phyloP scores from a whole-genome alignment of 208 protist species.

The Wallacemonas sp. region DNA sequence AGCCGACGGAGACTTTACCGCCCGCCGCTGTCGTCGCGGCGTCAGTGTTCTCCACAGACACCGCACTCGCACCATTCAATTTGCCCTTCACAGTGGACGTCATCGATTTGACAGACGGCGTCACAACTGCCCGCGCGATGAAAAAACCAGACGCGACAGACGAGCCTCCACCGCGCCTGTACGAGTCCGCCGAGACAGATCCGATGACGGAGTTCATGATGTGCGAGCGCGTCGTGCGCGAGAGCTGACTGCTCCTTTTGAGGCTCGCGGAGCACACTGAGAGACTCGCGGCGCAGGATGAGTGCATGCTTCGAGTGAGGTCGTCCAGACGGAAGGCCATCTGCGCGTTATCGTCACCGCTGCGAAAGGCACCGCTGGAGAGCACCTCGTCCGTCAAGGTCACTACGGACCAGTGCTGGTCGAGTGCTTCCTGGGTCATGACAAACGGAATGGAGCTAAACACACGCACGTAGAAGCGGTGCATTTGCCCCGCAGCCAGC shows the following conservation, averaged over 20 bases:
- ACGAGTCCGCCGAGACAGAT: background rate
- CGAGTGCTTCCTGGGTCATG: slow-evolving; percentile 44
- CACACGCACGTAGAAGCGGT: slow-evolving; percentile 59
- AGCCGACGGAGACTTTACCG: background rate
- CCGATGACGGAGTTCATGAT: background rate
- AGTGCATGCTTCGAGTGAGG: background rate
- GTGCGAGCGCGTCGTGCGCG: background rate
- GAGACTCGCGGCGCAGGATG: background rate
- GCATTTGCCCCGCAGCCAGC: slow-evolving; percentile 34
- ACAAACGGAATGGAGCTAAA: slow-evolving; percentile 45
- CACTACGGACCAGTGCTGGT: slow-evolving; percentile 51
- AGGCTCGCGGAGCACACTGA: background rate
- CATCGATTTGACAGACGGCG: background rate
- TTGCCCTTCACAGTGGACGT: too few relatives aligned
- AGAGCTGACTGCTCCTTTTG: background rate
- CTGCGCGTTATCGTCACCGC: slow-evolving; percentile 66
- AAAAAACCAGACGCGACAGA: background rate
- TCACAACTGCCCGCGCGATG: slow-evolving; percentile 2
- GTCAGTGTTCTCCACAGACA: too few relatives aligned
- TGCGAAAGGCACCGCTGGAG: slow-evolving; percentile 44
- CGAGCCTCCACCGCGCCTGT: background rate
- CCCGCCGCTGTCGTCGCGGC: background rate
- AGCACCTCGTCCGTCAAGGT: slow-evolving; percentile 22
- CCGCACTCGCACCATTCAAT: too few relatives aligned
- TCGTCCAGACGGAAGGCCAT: slow-evolving; percentile 27